Evolutionary conservation across 306 rosid genomes (phyloP).

Genomic region (Echinosophora koreensis): DNA sequence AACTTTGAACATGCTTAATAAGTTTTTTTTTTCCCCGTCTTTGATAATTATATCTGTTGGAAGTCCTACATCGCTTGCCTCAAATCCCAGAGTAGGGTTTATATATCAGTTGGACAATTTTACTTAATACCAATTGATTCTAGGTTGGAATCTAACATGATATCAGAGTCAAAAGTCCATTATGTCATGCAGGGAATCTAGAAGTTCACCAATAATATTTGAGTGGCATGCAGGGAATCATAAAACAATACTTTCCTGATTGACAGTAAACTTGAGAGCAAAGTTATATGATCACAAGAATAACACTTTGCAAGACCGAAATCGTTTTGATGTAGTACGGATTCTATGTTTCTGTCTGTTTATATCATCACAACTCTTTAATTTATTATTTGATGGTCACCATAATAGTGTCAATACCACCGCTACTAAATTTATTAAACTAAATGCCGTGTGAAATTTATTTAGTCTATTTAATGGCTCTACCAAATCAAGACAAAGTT

Average conservation of each 20-base stretch:
- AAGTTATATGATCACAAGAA: background rate
- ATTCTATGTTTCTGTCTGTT: conserved; percentile 32
- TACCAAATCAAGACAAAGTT: conserved; percentile 17
- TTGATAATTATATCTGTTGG: too few species aligned
- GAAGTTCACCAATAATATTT: conserved; percentile 48
- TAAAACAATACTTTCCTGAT: conserved; percentile 33
- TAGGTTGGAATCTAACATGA: too few species aligned
- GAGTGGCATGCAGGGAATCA: conserved; percentile 43
- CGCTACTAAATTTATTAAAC: conserved; percentile 18
- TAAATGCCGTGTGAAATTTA: background rate
- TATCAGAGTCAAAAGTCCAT: too few species aligned
- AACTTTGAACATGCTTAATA: conserved; percentile 3
- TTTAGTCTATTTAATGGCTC: conserved; percentile 6
- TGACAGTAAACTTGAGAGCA: background rate
- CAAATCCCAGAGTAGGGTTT: too few species aligned
- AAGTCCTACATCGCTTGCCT: too few species aligned
- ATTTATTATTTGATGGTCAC: conserved; percentile 42
- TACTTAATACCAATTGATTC: too few species aligned
- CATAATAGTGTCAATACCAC: conserved; percentile 23
- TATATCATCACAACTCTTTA: conserved; percentile 33
- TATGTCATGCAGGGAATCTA: too few species aligned
- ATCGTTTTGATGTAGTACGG: conserved; percentile 19
- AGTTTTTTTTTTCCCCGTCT: too few species aligned
- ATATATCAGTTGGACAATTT: too few species aligned
- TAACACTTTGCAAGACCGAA: conserved; percentile 22